phyloP scores from a whole-genome alignment of 1,139 yeast genomes.

The Saccharomyces hybrid region DNA sequence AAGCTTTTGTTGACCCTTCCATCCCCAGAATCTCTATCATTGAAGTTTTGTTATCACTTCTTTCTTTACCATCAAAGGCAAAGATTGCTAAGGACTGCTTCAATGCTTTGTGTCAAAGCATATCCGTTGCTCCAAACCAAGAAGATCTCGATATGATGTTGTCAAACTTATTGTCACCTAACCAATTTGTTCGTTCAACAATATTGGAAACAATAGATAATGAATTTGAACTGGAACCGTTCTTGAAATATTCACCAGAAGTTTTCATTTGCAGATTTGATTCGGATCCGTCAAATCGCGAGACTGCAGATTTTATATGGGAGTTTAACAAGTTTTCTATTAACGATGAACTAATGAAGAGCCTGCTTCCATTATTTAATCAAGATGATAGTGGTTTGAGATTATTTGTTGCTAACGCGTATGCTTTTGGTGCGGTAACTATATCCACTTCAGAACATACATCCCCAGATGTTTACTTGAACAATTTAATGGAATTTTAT shows the following conservation, averaged over 20 bases:
- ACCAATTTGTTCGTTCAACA: constrained; percentile 65
- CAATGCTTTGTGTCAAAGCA: constrained; percentile 63
- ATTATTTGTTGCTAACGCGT: constrained; percentile 56
- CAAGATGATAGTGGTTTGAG: constrained; percentile 57
- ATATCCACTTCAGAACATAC: no score
- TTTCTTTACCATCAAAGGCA: constrained; percentile 70
- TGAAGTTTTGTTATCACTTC: constrained; percentile 52
- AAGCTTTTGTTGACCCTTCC: constrained; percentile 54
- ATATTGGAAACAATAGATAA: constrained; percentile 79
- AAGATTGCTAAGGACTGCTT: constrained; percentile 80
- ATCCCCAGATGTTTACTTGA: constrained; percentile 28
- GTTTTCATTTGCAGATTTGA: constrained; percentile 77
- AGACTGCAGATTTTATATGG: constrained; percentile 78
- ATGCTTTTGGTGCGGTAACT: constrained; percentile 39
- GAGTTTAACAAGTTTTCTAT: constrained; percentile 57
- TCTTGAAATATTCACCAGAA: constrained; percentile 51
- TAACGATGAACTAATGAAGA: constrained; percentile 38
- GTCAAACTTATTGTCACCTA: constrained; percentile 52
- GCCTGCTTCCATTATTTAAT: constrained; percentile 46
- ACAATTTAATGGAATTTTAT: constrained; percentile 47
- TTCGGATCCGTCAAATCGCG: constrained; percentile 54
- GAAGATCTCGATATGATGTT: constrained; percentile 56
- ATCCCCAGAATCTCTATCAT: constrained; percentile 67
- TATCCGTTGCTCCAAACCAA: constrained; percentile 51
- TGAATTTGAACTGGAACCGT: constrained; percentile 69